Base-by-base conservation (phyloP, 2,329 filamentous ascomycete species). In the Fusarium albidum region DNA sequence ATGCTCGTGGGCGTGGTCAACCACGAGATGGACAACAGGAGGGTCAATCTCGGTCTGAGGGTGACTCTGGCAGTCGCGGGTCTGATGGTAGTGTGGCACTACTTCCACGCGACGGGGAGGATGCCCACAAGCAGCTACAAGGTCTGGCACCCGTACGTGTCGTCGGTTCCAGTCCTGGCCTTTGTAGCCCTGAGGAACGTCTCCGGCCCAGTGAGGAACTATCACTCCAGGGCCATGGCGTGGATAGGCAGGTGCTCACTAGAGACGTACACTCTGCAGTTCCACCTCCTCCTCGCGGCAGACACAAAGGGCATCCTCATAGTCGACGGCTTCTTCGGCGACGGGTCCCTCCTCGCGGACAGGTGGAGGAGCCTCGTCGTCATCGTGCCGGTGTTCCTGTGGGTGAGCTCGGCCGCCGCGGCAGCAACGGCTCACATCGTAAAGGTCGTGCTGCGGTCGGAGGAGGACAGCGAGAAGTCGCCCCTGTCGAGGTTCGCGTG, bases 201-300 rank as follows among this genome's bases (percentile, higher is more conserved):
- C 42, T 3, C 43, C 49, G 6, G 38, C 64, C 1, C 57, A n/a
- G n/a, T n/a, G n/a, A n/a, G 65, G 12, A 63, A 63, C 33, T 51
- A 40, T 6, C 66, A 60, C 53, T 68, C 82, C 9, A 72, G 79
- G 7, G 75, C 73, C 8, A 69, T 25, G 78, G 81, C 1, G n/a
- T 82, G 77, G 72, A 68, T 88, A 3, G 85, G 86, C 2, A 73
- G 74, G 6, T 80, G 79, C 52, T 83, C 83, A 0, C 76, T 86
- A 2, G 85, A 88, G 68, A 80, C 82, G 1, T 86, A 83, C 57
- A 75, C 85, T 6, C 71, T 88, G 31, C 83, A 87, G 59, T 81
- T 81, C 65, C 86, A 89, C 66, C 75, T 86, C 46, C 85, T 82
- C 78, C 77, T 88, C 9, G 83, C 82, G 3, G 82, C 78, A 3